Conservation (phyloP, 2,329 filamentous ascomycete genomes). For the Epichloe baconii region DNA sequence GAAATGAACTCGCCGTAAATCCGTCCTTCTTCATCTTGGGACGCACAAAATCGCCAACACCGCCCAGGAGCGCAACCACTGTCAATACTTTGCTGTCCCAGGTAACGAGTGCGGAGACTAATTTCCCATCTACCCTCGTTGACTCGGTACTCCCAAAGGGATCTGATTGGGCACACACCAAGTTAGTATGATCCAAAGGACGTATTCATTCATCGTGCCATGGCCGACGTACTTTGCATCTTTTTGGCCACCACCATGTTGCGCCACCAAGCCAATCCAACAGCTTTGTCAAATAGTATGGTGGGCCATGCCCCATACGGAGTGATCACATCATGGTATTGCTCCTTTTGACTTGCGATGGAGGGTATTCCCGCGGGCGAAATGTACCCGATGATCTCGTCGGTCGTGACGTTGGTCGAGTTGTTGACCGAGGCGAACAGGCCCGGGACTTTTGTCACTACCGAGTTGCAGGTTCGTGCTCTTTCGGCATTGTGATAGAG, state of each 20-base stretch:
- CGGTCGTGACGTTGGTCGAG: slow-evolving; percentile 22
- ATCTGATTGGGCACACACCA: slow-evolving; percentile 11
- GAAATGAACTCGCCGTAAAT: slow-evolving; percentile 25
- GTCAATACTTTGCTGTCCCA: slow-evolving; percentile 32
- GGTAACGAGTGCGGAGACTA: slow-evolving; percentile 25
- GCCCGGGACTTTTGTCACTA: slow-evolving; percentile 20
- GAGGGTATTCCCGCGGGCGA: slow-evolving; percentile 28
- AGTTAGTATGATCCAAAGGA: background rate
- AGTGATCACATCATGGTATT: slow-evolving; percentile 28
- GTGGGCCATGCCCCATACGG: slow-evolving; percentile 27
- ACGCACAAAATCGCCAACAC: slow-evolving; percentile 24
- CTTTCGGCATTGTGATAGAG: slow-evolving; percentile 26
- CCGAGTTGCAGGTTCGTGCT: slow-evolving; percentile 28
- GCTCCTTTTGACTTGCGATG: slow-evolving; percentile 24
- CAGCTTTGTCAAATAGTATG: slow-evolving; percentile 22
- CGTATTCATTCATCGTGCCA: background rate
- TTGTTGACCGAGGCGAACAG: slow-evolving; percentile 31
- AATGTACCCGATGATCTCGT: slow-evolving; percentile 26
- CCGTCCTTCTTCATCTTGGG: slow-evolving; percentile 23
- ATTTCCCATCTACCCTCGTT: slow-evolving; percentile 24
- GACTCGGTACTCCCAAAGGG: slow-evolving; percentile 26
- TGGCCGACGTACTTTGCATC: slow-evolving; percentile 25
- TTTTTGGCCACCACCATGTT: slow-evolving; percentile 28
- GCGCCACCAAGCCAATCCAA: slow-evolving; percentile 29
- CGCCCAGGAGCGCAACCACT: slow-evolving; percentile 25